A percentile compares a stretch with the other conserved stretches of the same genome.
These are phyloP conservation scores for Kwoniella europaea DNA, from an alignment of 768 basidiomycete species.

Conservation along the genomic window DNA sequence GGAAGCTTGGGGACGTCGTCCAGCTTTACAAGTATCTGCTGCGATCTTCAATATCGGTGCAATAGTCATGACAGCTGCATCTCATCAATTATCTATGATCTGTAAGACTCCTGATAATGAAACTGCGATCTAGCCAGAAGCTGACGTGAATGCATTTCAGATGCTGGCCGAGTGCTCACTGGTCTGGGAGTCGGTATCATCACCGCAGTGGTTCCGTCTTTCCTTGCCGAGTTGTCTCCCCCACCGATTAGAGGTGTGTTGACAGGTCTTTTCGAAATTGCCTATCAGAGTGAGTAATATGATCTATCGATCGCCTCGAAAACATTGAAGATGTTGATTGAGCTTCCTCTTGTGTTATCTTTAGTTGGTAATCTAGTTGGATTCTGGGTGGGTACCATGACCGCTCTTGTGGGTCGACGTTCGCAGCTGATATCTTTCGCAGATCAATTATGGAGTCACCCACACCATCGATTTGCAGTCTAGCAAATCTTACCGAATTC, in stretches of 20 bases:
- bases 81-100: conserved; percentile 48
- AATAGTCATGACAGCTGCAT: conserved; percentile 53
- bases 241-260: conserved; percentile 47
- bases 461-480: conserved; percentile 21
- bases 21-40: conserved; percentile 56
- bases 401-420: conserved; percentile 2
- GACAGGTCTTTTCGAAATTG: conserved; percentile 64
- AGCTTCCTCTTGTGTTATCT: too few relatives aligned
- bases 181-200: conserved; percentile 60
- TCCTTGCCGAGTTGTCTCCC: conserved; percentile 59
- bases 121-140: not conserved
- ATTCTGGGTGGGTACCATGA: conserved; percentile 48
- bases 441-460: conserved; percentile 38
- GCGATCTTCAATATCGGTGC: conserved; percentile 62
- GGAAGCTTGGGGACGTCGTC: conserved; percentile 60
- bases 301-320: not conserved
- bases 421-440: conserved; percentile 21
- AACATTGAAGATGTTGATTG: not conserved
- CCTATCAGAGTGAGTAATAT: conserved; percentile 57
- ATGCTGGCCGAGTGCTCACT: conserved; percentile 38
- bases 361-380: conserved; percentile 62
- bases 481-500: conserved; percentile 49
- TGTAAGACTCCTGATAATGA: conserved; percentile 53
- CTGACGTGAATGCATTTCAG: not conserved
- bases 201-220: conserved; percentile 47